Evolutionary conservation across 2,329 filamentous ascomycete species (phyloP).

Genomic region (Pestalotiopsis sp.): DNA sequence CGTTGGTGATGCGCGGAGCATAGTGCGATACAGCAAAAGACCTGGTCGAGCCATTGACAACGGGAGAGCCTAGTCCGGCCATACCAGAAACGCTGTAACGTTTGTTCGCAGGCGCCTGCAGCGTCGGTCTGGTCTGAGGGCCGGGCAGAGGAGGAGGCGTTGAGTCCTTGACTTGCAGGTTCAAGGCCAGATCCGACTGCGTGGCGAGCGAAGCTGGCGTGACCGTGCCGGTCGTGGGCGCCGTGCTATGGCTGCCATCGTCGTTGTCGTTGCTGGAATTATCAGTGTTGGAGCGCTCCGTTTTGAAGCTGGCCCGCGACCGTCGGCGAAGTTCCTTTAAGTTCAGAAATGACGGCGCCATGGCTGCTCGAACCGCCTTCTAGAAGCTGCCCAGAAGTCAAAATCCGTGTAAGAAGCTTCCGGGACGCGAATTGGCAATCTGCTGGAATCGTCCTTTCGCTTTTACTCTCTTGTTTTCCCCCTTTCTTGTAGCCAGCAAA

Average conservation of each 20-base stretch:
- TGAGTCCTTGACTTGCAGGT: constrained; percentile 60
- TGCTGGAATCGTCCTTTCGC: background rate
- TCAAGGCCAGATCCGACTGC: constrained; percentile 66
- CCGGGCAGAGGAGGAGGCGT: constrained; percentile 31
- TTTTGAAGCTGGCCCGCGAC: constrained; percentile 74
- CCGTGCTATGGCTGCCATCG: constrained; percentile 57
- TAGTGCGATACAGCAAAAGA: constrained; percentile 73
- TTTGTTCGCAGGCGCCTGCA: constrained; percentile 46
- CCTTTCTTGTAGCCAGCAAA: background rate
- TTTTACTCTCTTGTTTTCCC: background rate
- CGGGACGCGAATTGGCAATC: constrained; percentile 14
- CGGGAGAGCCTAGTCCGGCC: constrained; percentile 61
- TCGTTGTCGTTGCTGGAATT: constrained; percentile 59
- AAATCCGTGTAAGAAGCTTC: constrained; percentile 12
- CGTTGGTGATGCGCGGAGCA: constrained; percentile 77
- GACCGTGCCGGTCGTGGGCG: constrained; percentile 68
- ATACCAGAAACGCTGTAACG: constrained; percentile 68
- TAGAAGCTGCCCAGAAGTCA: constrained; percentile 12
- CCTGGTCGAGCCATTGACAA: constrained; percentile 52
- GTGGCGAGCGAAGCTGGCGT: constrained; percentile 76
- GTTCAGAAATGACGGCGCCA: constrained; percentile 68
- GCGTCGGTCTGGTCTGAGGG: constrained; percentile 37
- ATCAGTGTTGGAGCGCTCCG: constrained; percentile 60
- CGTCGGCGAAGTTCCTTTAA: constrained; percentile 74
- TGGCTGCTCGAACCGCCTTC: constrained; percentile 29